phyloP scores from a whole-genome alignment of 2,329 filamentous ascomycete species.

The Pyrenophora tritici-repentis region DNA sequence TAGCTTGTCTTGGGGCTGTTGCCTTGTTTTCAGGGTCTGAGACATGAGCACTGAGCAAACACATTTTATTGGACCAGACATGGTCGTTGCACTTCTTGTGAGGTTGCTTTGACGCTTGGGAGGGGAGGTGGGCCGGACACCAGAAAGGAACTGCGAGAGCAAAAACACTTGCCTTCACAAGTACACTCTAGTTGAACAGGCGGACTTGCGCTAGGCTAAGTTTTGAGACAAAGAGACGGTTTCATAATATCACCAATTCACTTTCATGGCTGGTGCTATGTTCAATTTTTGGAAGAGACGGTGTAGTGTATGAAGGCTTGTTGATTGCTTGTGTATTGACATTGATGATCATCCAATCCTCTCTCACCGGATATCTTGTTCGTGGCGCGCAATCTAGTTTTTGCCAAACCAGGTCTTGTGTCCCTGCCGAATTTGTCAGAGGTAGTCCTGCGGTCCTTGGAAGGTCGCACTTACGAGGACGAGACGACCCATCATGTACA shows the following conservation, averaged over 20 bases:
- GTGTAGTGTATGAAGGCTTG: slow-evolving; percentile 19
- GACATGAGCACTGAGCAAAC: too few species aligned
- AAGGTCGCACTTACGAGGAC: slow-evolving; percentile 54
- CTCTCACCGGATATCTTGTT: slow-evolving; percentile 10
- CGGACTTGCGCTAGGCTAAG: too few species aligned
- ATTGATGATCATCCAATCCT: slow-evolving; percentile 20
- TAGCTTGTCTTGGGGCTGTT: too few species aligned
- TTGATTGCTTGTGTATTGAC: slow-evolving; percentile 43
- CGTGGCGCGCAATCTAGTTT: slow-evolving; percentile 31
- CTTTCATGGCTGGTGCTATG: not conserved
- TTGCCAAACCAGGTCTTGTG: slow-evolving; percentile 74
- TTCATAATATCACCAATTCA: not conserved
- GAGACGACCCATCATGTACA: slow-evolving; percentile 78
- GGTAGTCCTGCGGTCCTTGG: not conserved
- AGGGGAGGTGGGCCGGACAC: too few species aligned
- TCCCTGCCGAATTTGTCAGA: slow-evolving; percentile 50
- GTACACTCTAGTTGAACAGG: too few species aligned
- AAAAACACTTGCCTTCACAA: too few species aligned
- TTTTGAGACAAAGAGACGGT: too few species aligned
- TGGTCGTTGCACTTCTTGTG: too few species aligned
- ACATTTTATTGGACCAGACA: too few species aligned
- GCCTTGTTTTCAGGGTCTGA: too few species aligned
- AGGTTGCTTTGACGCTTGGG: too few species aligned
- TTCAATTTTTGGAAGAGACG: slow-evolving; percentile 3
- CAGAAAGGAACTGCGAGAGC: too few species aligned